These are phyloP conservation scores for Colletotrichum gloeosporioides DNA, from an alignment of 2,329 filamentous ascomycete species.

Conservation along the genomic window DNA sequence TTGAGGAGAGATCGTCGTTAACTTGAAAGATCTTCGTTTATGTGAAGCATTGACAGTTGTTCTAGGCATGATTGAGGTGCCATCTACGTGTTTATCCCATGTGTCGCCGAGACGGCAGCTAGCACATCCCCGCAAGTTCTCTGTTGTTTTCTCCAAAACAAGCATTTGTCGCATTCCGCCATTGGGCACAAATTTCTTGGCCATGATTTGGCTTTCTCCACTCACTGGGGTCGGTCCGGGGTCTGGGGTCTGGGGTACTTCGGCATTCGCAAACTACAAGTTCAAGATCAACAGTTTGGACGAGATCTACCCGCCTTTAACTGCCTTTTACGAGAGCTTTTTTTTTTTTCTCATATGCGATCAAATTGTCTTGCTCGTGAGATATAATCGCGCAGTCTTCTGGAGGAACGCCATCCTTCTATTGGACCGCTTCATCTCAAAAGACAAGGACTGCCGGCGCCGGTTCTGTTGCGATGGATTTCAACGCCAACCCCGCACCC, in stretches of 20 bases:
- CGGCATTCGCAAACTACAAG: background rate
- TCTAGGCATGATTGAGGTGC: background rate
- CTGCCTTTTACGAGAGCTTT: background rate
- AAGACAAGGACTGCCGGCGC: background rate
- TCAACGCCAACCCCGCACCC: background rate
- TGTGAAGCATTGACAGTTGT: background rate
- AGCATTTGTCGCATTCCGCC: background rate
- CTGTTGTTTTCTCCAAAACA: background rate
- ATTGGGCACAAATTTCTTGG: background rate
- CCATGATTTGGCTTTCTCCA: background rate
- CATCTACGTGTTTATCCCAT: background rate
- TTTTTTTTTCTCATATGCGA: too few species aligned
- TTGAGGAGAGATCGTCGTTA: background rate
- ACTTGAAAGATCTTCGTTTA: background rate
- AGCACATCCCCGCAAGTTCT: background rate
- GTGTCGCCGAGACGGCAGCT: background rate
- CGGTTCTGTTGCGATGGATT: background rate
- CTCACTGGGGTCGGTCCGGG: background rate
- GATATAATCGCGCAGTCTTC: background rate
- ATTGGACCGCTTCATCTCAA: background rate
- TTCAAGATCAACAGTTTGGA: background rate
- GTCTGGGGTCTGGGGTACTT: background rate
- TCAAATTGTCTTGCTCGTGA: background rate
- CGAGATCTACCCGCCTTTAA: background rate
- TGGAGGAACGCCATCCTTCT: background rate